Evolutionary conservation across 176 grass and related monocot genomes (phyloP), one percentile per base, ranked within the genome.

Genomic region (Avena insularis): DNA sequence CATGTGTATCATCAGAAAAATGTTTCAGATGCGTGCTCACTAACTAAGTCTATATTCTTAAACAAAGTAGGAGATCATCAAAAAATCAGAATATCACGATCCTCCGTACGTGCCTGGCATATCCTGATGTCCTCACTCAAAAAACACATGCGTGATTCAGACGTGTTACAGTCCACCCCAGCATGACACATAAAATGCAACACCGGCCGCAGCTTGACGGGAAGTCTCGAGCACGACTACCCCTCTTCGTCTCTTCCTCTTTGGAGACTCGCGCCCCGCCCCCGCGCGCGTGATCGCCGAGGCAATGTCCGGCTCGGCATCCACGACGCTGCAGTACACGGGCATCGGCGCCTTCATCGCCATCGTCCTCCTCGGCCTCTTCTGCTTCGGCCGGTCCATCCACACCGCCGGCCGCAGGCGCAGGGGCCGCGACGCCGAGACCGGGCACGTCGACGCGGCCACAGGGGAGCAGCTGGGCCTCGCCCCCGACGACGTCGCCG

Each of bases 281-380:
- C 29, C 57, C 0, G 12, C 1, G 2, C 5, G n/a, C 38, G 51
- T 5, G 25, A 60, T 19, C 68, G 3, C 59, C 4, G 54, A 57
- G n/a, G 3, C 13, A 64, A 91, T 91, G 89, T 5, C 81, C 4
- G 66, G 67, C 16, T 82, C 84, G 55, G 11, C 56, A 36, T 79
- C 85, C 5, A 66, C 75, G 66, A 68, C 57, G 66, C 58, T 83
- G 48, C 81, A 84, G 68, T 91, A 87, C 66, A 65, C 67, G 8
- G 80, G 80, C 56, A 77, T 94, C 81, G 89, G 71, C 48, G 36
- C 77, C 47, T 91, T 91, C 77, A 29, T 91, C 33, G 81, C 85
- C 50, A 9, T 94, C 60, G 36, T 89, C 66, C 66, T 93, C 79
- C 84, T 79, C 79, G 49, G 27, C 8, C 13, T 84, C 46, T 12